Percentiles rank a stretch among this genome's conserved stretches.
Evolutionary conservation across 2,329 filamentous ascomycete species (phyloP).

Genomic region (Fusarium praegraminearum): DNA sequence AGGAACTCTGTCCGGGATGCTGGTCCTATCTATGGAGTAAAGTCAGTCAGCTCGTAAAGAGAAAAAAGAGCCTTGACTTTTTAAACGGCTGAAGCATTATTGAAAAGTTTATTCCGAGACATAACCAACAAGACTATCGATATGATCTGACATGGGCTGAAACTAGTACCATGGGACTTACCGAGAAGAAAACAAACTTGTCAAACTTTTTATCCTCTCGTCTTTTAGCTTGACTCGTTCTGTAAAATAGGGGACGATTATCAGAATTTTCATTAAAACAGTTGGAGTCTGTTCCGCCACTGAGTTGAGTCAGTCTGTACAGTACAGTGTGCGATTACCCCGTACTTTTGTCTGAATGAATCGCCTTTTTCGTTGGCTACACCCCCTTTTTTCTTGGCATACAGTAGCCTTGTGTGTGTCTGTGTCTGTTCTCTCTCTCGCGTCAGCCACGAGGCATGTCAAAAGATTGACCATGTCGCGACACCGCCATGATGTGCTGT

Average conservation of each 20-base stretch:
- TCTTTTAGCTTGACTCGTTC: background rate
- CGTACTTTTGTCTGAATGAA: background rate
- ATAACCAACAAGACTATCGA: background rate
- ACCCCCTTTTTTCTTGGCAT: conserved; percentile 5
- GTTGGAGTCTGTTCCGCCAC: conserved; percentile 29
- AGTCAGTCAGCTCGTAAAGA: too few relatives aligned
- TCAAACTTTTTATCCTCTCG: background rate
- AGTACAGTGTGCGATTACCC: conserved; percentile 32
- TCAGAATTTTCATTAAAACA: background rate
- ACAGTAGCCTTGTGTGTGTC: conserved; percentile 11
- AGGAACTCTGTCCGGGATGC: conserved; percentile 4
- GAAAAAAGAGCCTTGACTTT: background rate
- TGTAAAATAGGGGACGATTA: background rate
- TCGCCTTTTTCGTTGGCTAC: background rate
- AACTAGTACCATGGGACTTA: background rate
- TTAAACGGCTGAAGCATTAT: conserved; percentile 16
- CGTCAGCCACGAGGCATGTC: conserved; percentile 27
- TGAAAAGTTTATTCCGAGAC: background rate
- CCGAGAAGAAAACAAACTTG: background rate
- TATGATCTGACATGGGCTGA: background rate
- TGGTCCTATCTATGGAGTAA: background rate
- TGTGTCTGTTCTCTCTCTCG: conserved; percentile 4
- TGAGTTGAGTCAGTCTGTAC: conserved; percentile 33
- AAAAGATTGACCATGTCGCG: conserved; percentile 14
- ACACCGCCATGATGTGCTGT: conserved; percentile 25